Evolutionary conservation across 148 eudicot species (phyloP), one percentile per base, ranked within the genome.

Genomic region (Chenopodium berlandieri): DNA sequence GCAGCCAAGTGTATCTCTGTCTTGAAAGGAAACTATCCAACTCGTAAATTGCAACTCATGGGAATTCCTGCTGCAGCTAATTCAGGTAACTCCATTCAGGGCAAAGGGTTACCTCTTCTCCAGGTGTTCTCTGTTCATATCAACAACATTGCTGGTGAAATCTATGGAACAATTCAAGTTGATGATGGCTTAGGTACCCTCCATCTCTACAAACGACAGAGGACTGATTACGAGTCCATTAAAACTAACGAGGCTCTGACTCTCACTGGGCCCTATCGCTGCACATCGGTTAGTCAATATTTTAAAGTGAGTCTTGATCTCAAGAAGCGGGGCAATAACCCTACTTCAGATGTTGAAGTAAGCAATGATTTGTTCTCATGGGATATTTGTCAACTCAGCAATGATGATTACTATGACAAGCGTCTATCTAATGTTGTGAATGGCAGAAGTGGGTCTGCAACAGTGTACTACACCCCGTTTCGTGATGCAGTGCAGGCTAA

Each of bases 381-480:
- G 77, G 77, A 75, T 32, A 9, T 32, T 37, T 77, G 54, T 40
- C 25, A 77, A 9, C 68, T 76, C 14, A 40, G 54, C 56, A 63
- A 77, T 1, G 20, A 62, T 1, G 2, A 63, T 25, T 37, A 77
- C 56, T 77, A 62, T 20, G 79, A 77, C 50, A 40, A 63, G 17
- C 79, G 56, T 0, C 27, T 63, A 9, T 22, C 34, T n/a, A 10
- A 12, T 13, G 17, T 40, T 37, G 79, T 77, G 54, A 63, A 16
- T 12, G 71, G 79, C 22, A 63, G 25, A 63, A 64, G 31, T 77
- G 79, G 52, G 10, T 63, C 71, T 1, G 79, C 69, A 2, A 77
- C 79, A 37, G 71, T 77, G 13, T 77, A 77, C 79, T 77, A 62
- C 34, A 77, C 79, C 6, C 70, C 71, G 1, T 77, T 77, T 20